Conservation (phyloP, 345 rosid genomes). For the Eucalyptus sp. region DNA sequence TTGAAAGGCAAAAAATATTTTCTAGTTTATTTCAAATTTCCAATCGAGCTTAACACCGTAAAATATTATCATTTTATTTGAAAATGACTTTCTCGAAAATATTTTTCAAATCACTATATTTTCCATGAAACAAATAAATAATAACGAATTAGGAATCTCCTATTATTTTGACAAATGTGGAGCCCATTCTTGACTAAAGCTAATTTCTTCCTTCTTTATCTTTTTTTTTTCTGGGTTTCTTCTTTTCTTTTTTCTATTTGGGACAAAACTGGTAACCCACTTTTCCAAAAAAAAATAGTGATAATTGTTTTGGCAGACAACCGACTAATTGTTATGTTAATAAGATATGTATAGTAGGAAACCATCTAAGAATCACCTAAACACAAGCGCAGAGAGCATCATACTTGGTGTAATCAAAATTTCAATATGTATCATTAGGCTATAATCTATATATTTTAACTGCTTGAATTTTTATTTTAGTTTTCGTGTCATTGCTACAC, state of each 20-base stretch:
- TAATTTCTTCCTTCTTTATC: not conserved
- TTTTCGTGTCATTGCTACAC: not conserved
- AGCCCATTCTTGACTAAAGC: not conserved
- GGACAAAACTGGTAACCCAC: rapidly evolving
- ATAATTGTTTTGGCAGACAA: too few species aligned
- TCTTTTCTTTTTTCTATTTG: not conserved
- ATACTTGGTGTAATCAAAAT: not conserved
- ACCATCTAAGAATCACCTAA: not conserved
- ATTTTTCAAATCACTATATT: too few species aligned
- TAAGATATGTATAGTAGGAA: too few species aligned
- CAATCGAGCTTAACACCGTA: rapidly evolving
- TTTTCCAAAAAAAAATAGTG: too few species aligned
- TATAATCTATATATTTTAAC: not conserved
- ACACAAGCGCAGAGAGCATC: not conserved
- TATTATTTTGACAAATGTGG: not conserved
- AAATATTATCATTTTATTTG: too few species aligned
- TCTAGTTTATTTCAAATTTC: too few species aligned
- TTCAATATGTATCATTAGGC: rapidly evolving
- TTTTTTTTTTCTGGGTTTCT: not conserved
- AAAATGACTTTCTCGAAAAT: rapidly evolving
- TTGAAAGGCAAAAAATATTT: too few species aligned
- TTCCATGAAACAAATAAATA: rapidly evolving
- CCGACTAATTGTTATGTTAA: not conserved
- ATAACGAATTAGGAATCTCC: not conserved
- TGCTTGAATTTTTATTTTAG: not conserved